Percentiles rank a stretch among this genome's conserved stretches.
These are phyloP conservation scores for Suillus paluster DNA, from an alignment of 768 basidiomycete genomes.

Conservation along the genomic window DNA sequence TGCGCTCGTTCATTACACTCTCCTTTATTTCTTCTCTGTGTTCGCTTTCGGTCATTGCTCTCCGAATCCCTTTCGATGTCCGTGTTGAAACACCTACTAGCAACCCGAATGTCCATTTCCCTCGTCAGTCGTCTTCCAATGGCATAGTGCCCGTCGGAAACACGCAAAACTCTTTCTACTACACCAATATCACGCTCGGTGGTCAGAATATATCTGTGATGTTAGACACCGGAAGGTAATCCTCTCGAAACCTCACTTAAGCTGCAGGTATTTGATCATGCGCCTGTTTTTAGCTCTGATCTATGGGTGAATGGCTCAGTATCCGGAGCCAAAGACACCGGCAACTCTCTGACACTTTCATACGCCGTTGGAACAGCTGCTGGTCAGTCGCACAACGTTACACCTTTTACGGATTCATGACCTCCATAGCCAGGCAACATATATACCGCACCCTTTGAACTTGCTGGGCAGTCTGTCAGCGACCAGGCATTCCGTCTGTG, in stretches of 20 bases:
- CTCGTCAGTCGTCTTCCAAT: constrained; percentile 30
- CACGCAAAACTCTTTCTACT: constrained; percentile 75
- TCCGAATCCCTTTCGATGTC: constrained; percentile 37
- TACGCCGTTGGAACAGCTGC: constrained; percentile 73
- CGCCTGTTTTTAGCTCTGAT: constrained; percentile 57
- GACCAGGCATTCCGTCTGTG: constrained; percentile 71
- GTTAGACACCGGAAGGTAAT: constrained; percentile 79
- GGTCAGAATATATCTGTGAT: constrained; percentile 61
- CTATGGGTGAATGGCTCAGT: constrained; percentile 67
- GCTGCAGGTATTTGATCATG: constrained; percentile 10
- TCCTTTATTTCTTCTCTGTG: constrained; percentile 26
- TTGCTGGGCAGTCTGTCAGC: constrained; percentile 61
- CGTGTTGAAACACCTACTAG: constrained; percentile 18
- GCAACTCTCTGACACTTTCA: constrained; percentile 55
- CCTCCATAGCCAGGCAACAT: constrained; percentile 51
- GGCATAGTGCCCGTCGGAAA: constrained; percentile 55
- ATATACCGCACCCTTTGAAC: constrained; percentile 52
- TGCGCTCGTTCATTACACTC: constrained; percentile 28
- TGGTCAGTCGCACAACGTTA: constrained; percentile 43
- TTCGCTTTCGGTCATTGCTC: constrained; percentile 28
- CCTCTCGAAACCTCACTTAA: neutral
- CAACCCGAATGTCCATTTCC: constrained; percentile 13
- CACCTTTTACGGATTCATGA: constrained; percentile 5
- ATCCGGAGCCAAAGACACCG: constrained; percentile 57
- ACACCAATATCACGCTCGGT: constrained; percentile 70